Base-by-base conservation (phyloP, 176 grass and related monocot species). In the Carex cristatella region DNA sequence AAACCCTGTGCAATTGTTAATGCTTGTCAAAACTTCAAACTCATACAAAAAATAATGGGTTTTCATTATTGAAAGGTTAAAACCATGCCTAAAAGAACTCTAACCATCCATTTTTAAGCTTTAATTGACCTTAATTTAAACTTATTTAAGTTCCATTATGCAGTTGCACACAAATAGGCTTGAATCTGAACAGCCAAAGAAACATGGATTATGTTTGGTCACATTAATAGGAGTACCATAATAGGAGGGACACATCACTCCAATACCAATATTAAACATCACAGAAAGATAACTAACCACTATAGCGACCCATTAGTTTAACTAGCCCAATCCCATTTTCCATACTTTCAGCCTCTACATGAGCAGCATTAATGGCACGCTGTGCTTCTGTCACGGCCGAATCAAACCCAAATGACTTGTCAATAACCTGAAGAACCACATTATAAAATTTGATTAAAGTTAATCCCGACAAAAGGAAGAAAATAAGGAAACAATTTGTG, bases 351-450 rank as follows among this genome's bases (percentile, higher is more conserved):
- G 91, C 91, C 88, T 99, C 96, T 86, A 99, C 96, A 80, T 99
- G 96, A 86, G 96, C 96, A 35, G 96, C 85, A 88, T 99, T 88
- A 90, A 99, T 99, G 44, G 96, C 96, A 33, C 96, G 93, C 65
- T 99, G 96, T n/a, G 96, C 96, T 89, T 99, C 96, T 88, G 94
- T 94, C 33, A 99, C 96, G 9, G 96, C 96, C 35, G 93, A 89
- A 91, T 99, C 96, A 88, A 99, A 99, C 65, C 96, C 96, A 82
- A 99, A 99, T 31, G 96, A 99, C 71, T 99, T 99, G 84, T 99
- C 96, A 13, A 99, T 99, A 66, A 99, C 86, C 96, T 99, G 86
- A 87, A 30, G 56, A 40, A 77, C 12, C 81, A 90, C 62, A 88
- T 82, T n/a, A 82, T 7, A 86, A 57, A 28, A 35, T 61, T 65